phyloP scores from a whole-genome alignment of 176 grass and related monocot species.

The Ensete ventricosum region DNA sequence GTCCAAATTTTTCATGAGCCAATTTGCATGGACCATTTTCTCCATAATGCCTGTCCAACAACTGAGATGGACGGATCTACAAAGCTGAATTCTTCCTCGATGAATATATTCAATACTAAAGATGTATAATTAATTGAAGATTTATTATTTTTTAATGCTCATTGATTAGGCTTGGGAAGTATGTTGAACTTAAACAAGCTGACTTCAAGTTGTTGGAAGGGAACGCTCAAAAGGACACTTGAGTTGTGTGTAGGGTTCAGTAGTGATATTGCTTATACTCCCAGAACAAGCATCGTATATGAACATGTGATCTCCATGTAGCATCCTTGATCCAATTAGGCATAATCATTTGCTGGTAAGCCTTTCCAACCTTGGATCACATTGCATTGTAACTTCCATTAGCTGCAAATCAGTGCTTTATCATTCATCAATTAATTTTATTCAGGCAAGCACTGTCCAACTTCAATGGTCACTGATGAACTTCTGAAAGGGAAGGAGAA shows the following conservation, averaged over 20 bases:
- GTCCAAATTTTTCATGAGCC: too few relatives aligned
- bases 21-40: too few relatives aligned
- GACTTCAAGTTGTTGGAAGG: constrained; percentile 70
- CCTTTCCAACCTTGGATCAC: not conserved
- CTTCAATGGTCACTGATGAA: not conserved
- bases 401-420: not conserved
- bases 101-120: not conserved
- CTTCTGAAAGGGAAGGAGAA: not conserved
- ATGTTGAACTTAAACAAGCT: constrained; percentile 73
- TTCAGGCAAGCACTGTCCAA: not conserved
- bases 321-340: not conserved
- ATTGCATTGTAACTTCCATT: not conserved
- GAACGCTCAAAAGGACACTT: constrained; percentile 26
- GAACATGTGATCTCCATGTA: not conserved
- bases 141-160: not conserved
- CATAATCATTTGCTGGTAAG: not conserved
- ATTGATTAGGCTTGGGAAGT: constrained; percentile 61
- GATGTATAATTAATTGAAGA: not conserved
- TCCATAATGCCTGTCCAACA: too few relatives aligned
- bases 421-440: not conserved
- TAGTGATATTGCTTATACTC: not conserved
- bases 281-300: not conserved
- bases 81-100: too few relatives aligned
- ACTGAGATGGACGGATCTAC: too few relatives aligned
- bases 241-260: not conserved